These are phyloP conservation scores for Solanum hybrid DNA, from an alignment of 305 asterid species.

Conservation along the genomic window DNA sequence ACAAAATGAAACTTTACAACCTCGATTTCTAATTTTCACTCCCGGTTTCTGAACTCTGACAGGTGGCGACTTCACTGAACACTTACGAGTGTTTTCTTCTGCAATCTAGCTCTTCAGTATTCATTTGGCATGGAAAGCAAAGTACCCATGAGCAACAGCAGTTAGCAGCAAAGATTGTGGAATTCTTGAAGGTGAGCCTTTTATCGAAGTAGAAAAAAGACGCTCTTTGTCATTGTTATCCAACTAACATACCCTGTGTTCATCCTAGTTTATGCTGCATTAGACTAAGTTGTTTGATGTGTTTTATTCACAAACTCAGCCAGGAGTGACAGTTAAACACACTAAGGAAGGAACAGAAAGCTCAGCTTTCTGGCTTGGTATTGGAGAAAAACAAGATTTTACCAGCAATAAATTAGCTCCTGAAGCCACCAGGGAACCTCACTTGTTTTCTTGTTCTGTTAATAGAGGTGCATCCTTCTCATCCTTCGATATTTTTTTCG, in stretches of 20 bases:
- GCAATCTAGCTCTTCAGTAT: conserved; percentile 67
- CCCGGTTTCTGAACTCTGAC: conserved; percentile 7
- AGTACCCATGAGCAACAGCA: conserved; percentile 86
- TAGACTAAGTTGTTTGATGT: neutral
- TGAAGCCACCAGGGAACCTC: conserved; percentile 51
- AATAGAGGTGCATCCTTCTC: conserved; percentile 35
- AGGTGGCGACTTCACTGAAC: conserved; percentile 77
- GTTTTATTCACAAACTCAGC: conserved; percentile 31
- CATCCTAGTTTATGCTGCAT: neutral
- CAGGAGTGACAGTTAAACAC: conserved; percentile 61
- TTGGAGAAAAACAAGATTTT: conserved; percentile 56
- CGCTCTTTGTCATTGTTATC: neutral
- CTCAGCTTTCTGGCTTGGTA: conserved; percentile 73
- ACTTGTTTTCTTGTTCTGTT: conserved; percentile 38
- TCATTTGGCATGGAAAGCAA: conserved; percentile 82
- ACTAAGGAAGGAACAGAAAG: conserved; percentile 96
- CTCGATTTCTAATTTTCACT: neutral
- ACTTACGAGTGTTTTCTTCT: conserved; percentile 74
- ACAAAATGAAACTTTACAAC: neutral
- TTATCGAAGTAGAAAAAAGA: neutral
- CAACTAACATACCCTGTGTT: neutral
- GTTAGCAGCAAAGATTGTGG: conserved; percentile 66
- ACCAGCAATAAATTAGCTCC: conserved; percentile 39
- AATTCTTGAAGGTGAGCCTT: conserved; percentile 60
- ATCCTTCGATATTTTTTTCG: neutral